Conservation (phyloP, 2,329 filamentous ascomycete species). For the Alternaria novae-zelandiae region DNA sequence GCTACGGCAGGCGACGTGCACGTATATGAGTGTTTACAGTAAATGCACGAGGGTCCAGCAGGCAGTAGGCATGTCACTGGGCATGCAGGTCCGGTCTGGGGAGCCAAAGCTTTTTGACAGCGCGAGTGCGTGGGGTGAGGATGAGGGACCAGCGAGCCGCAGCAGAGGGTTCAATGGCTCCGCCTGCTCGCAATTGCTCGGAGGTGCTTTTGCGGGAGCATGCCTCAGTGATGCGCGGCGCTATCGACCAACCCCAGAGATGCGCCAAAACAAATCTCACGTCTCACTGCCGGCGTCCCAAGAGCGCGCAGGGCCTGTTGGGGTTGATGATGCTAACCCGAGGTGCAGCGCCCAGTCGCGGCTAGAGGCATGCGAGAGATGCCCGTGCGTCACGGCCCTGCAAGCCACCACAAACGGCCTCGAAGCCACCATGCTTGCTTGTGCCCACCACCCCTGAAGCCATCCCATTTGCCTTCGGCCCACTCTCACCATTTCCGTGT, state of each 20-base stretch:
- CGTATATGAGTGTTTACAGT: not conserved
- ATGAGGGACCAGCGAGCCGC: conserved; percentile 4
- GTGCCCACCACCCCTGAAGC: not conserved
- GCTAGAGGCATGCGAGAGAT: not conserved
- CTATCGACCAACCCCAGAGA: conserved; percentile 8
- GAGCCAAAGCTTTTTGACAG: conserved; percentile 14
- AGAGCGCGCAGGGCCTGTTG: not conserved
- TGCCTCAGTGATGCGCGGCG: conserved; percentile 2
- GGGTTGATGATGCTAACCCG: conserved; percentile 5
- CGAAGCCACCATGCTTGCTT: conserved; percentile 4
- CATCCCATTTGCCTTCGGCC: conserved; percentile 1
- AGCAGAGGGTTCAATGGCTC: conserved; percentile 6
- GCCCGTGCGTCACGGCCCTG: not conserved
- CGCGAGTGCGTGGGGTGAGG: conserved; percentile 27
- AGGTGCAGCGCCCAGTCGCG: conserved; percentile 8
- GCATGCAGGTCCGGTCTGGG: conserved; percentile 11
- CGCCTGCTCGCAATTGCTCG: conserved; percentile 1
- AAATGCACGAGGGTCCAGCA: not conserved
- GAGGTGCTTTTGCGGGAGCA: conserved; percentile 24
- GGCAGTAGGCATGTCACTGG: conserved; percentile 15
- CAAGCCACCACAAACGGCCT: conserved; percentile 13
- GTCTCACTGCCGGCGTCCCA: conserved; percentile 2
- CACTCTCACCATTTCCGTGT: conserved; percentile 9
- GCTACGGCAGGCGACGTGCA: conserved; percentile 4
- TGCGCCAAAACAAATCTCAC: conserved; percentile 18